Base-by-base conservation (phyloP, 176 grass and related monocot species). In the Chloris gayana region DNA sequence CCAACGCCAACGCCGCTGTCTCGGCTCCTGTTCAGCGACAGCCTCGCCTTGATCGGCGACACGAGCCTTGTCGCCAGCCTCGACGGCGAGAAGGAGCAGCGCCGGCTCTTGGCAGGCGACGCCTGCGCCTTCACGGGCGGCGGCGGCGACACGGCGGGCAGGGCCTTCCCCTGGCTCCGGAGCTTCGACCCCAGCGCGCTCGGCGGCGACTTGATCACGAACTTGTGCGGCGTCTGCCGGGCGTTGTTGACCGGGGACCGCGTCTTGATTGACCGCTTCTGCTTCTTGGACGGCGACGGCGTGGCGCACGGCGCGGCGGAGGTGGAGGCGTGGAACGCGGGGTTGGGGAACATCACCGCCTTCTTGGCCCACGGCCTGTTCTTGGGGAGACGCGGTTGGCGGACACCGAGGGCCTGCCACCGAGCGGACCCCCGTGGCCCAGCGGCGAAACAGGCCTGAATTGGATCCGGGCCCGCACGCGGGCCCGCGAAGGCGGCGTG, bases 51-150 rank as follows among this genome's bases (percentile, higher is more conserved):
- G 74, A 98, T 85, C 0, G 95, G 95, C 46, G 92, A 95, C 65
- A 89, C 78, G 45, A 95, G 68, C 77, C 92, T 84, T 35, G 81
- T 75, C 2, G 87, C 86, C 63, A 98, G 53, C 82, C 69, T 85
- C 5, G 93, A 94, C n/a, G 92, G 95, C 21, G 95, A 98, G 80
- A 98, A 98, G 2, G 95, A 98, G 61, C 92, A 85, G 42, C 92
- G 89, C 33, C 92, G 84, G 64, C 34, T 29, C 42, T 89, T 91
- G 8, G 35, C 45, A 14, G 76, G 65, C 17, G 76, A 64, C 6
- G 64, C 78, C 64, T 81, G 70, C 12, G 44, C 50, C 49, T 84
- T 91, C 27, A 61, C 10, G 25, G 24, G 58, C 24, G 85, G 78
- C 0, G 66, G 76, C 27, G 90, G 83, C 0, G 88, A 86, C 17